Percentiles rank a stretch among this genome's conserved stretches.
These are phyloP conservation scores for Pseudocercospora vitis DNA, from an alignment of 2,329 filamentous ascomycete species.

Conservation along the genomic window DNA sequence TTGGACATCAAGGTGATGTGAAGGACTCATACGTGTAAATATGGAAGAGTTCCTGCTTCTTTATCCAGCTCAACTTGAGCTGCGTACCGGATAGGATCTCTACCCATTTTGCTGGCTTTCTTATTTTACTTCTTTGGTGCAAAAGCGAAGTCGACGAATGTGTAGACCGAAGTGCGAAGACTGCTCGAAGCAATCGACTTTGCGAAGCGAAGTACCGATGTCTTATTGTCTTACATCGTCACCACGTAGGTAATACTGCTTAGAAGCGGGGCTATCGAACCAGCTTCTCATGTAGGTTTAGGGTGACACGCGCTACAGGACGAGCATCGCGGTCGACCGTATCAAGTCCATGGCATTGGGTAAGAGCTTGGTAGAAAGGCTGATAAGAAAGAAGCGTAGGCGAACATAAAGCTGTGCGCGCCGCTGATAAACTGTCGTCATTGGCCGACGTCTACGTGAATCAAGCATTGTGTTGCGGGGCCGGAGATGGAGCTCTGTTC, in stretches of 20 bases:
- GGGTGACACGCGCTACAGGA: constrained; percentile 10
- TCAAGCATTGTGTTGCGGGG: constrained; percentile 22
- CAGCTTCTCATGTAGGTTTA: constrained; percentile 6
- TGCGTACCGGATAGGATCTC: constrained; percentile 64
- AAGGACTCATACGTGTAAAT: constrained; percentile 28
- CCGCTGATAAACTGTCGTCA: constrained; percentile 3
- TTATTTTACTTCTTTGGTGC: no score
- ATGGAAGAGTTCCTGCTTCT: constrained; percentile 67
- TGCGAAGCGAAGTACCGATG: neutral
- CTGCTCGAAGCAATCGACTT: neutral
- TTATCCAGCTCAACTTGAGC: constrained; percentile 72
- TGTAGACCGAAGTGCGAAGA: no score
- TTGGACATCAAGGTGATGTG: constrained; percentile 17
- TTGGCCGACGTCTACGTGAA: neutral
- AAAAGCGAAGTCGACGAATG: no score
- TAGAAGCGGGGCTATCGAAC: neutral
- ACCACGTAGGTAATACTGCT: neutral
- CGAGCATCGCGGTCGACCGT: constrained; percentile 6
- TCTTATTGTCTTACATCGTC: constrained; percentile 6
- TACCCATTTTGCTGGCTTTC: constrained; percentile 44
- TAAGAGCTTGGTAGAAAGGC: constrained; percentile 20
- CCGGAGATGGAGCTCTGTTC: constrained; percentile 17
- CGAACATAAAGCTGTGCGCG: constrained; percentile 6
- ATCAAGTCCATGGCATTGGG: constrained; percentile 13
- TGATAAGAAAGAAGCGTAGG: constrained; percentile 21